Base-by-base conservation (phyloP, 2,329 filamentous ascomycete species). In the Stenocarpella maydis region DNA sequence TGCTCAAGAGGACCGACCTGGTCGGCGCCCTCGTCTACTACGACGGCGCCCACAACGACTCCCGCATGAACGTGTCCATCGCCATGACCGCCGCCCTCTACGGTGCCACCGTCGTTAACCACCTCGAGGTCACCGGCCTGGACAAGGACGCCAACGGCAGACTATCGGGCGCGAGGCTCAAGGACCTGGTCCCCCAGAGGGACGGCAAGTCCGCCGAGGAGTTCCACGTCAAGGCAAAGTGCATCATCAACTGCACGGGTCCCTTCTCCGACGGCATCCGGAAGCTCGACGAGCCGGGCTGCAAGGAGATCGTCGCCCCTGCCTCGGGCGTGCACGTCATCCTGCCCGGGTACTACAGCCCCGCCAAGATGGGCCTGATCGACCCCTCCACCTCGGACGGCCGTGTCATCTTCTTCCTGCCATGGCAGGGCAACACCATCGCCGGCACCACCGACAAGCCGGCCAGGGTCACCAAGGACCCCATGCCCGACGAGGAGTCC, bases 341-440 rank as follows among this genome's bases (percentile, higher is more conserved):
- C 76, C 88, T 96, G 1, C 92, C 93, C 26, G 91, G 92, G 67
- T 92, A 92, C 80, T 92, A 91, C 81, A 92, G 90, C 77, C 92
- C 93, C 65, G 87, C 90, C 67, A 89, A 92, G 77, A 95, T 95
- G 90, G 92, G 92, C 71, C 84, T 96, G 63, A 92, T 96, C 73
- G 92, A 95, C 74, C 92, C 93, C 2, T 87, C 88, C 49, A 94
- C 93, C 3, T 95, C 92, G 0, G 92, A 96, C 75, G 92, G 92
- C n/a, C 89, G 92, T 76, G 92, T 96, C 72, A 92, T 96, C 75
- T 96, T 96, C 84, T 94, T 96, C 79, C 84, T 96, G 65, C 92
- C 92, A 9, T 96, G 92, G 92, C 91, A 95, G 80, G 92, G 92
- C 66, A 93, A 93, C 83, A 95, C 93, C 8, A 92, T 96, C 71